Conservation (phyloP, 148 eudicot genomes). For the Silene conica region DNA sequence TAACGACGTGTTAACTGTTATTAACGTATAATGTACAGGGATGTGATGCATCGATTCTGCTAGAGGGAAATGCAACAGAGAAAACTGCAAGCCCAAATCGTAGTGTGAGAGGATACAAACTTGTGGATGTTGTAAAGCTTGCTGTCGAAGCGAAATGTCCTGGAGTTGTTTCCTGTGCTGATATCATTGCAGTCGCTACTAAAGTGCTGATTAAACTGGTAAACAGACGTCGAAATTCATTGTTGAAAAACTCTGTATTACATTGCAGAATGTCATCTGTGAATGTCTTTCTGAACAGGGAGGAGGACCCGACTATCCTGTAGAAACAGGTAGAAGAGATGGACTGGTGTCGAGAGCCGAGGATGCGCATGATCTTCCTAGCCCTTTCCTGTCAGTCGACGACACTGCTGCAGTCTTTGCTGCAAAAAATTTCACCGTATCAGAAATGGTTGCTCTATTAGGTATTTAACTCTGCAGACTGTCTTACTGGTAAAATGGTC, state of each 20-base stretch:
- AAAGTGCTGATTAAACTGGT: constrained; percentile 20
- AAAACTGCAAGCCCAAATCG: constrained; percentile 20
- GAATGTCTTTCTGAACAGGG: constrained; percentile 18
- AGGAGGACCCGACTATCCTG: constrained; percentile 26
- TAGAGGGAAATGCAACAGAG: constrained; percentile 19
- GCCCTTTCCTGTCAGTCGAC: constrained; percentile 13
- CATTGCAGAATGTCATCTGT: background rate
- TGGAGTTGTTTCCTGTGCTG: constrained; percentile 24
- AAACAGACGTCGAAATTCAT: background rate
- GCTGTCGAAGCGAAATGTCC: constrained; percentile 19
- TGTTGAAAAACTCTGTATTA: background rate
- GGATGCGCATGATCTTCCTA: constrained; percentile 21
- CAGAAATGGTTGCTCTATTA: constrained; percentile 28
- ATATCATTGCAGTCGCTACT: constrained; percentile 25
- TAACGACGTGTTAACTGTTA: no score
- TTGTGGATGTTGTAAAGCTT: constrained; percentile 19
- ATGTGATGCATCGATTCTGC: constrained; percentile 28
- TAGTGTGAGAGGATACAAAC: constrained; percentile 20
- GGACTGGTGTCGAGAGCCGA: constrained; percentile 13
- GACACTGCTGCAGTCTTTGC: constrained; percentile 14
- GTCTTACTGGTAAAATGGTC: background rate
- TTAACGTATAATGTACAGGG: constrained; percentile 13
- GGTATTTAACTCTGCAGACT: constrained; percentile 12
- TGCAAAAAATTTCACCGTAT: background rate
- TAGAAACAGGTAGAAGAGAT: constrained; percentile 29